Conservation (phyloP, 1,284 basidiomycete genomes). For the Mycena sp. region DNA sequence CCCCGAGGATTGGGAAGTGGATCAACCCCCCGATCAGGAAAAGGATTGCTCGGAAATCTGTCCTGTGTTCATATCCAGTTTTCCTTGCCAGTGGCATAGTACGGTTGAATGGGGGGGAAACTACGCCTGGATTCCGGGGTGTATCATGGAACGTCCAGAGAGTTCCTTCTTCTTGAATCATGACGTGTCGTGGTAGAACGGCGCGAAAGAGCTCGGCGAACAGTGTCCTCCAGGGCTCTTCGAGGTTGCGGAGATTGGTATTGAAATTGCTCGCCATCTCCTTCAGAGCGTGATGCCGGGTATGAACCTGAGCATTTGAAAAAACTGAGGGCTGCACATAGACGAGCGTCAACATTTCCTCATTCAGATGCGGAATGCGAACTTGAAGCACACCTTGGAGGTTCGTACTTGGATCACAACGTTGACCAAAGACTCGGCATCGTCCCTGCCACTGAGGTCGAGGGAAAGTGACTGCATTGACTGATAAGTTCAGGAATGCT, state of each 20-base stretch:
- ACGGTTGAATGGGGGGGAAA: background rate
- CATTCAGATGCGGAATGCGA: background rate
- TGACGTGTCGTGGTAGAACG: background rate
- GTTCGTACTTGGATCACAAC: background rate
- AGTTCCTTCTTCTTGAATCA: background rate
- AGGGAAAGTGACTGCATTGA: background rate
- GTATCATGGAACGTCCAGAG: slow-evolving; percentile 3
- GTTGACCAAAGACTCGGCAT: background rate
- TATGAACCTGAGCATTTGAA: background rate
- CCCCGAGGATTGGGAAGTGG: background rate
- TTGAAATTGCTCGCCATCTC: background rate
- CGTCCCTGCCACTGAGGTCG: background rate
- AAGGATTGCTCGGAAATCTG: background rate
- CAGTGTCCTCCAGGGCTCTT: background rate
- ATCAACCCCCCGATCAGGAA: background rate
- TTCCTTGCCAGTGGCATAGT: background rate
- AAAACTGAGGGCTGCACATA: background rate
- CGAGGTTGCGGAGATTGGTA: background rate
- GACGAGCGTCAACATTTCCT: background rate
- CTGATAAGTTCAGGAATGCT: background rate
- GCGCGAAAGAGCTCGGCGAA: slow-evolving; percentile 1
- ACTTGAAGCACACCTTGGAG: background rate
- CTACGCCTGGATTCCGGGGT: background rate
- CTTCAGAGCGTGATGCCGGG: background rate
- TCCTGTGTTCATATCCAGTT: background rate